Evolutionary conservation across 805 yeast genomes (phyloP).

Genomic region (Starmerella gropengiesseri): DNA sequence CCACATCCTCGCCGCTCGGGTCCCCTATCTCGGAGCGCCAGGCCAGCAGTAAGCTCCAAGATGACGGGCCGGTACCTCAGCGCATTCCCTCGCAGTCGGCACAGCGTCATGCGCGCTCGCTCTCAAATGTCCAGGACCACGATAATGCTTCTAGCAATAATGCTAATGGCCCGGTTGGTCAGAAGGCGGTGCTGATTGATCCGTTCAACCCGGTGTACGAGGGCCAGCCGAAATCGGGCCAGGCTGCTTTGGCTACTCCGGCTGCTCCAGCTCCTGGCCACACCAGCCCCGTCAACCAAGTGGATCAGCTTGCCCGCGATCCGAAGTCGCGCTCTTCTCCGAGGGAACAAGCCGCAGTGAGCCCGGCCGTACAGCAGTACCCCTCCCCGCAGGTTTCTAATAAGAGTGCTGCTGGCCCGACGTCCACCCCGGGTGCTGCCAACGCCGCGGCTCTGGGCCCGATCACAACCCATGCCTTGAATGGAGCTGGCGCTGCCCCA

Average conservation of each 20-base stretch:
- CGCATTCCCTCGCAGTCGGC: neutral
- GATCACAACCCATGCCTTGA: neutral
- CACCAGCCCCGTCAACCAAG: neutral
- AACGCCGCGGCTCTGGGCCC: neutral
- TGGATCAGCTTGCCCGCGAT: neutral
- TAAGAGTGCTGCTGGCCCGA: neutral
- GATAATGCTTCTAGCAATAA: too few relatives aligned
- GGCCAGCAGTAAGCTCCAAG: neutral
- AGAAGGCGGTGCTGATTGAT: too few relatives aligned
- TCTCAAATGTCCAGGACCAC: neutral
- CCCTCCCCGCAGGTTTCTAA: too few relatives aligned
- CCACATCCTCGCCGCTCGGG: too few relatives aligned
- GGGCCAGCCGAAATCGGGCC: too few relatives aligned
- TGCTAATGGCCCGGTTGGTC: too few relatives aligned
- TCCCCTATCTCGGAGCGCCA: neutral
- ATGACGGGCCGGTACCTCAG: neutral
- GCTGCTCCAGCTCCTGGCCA: neutral
- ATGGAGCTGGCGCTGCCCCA: conserved; percentile 9
- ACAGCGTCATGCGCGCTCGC: neutral
- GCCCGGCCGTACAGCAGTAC: too few relatives aligned
- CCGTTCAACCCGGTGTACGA: too few relatives aligned
- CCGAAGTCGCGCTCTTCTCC: conserved; percentile 2
- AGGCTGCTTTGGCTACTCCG: too few relatives aligned
- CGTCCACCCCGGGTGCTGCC: neutral
- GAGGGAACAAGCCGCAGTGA: neutral